Base-by-base conservation (phyloP, 805 yeast genomes). In the Wickerhamomyces bisporus region DNA sequence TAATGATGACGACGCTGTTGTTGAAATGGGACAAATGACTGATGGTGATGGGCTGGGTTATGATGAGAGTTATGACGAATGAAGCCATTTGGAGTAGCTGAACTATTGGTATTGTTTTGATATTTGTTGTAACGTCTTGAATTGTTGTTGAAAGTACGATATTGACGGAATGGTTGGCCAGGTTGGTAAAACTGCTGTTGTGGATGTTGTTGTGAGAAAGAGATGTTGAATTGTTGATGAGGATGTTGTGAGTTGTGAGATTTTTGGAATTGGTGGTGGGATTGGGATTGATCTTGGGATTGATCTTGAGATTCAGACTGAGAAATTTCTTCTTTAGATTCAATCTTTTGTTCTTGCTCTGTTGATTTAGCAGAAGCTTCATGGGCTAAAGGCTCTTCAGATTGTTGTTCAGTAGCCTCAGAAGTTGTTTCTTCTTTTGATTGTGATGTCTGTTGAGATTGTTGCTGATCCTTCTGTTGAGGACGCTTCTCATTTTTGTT, bases 111-210 rank as follows among this genome's bases (percentile, higher is more conserved):
- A 38, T 42, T 38, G 38, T 50, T 42, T 21, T 21, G 24, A 33
- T 20, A 38, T 32, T 48, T 48, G 42, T 43, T 50, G 40, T 42
- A 48, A 40, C 50, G 50, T 37, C 50, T 52, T 19, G 42, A 30
- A 36, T 41, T 45, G 39, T 40, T 41, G 44, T 48, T 48, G 37
- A 45, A 48, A 17, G 45, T 51, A 41, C 56, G 54, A 48, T 38
- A 47, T 28, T 37, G 54, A 39, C 48, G 43, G 49, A 30, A 42
- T 47, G 49, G 51, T 40, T 48, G 50, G 36, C 47, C 54, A 21
- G 41, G 48, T 32, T 35, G 45, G 14, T 41, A 35, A 25, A 30
- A 37, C 17, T 43, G 57, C 15, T 32, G 33, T 5, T 24, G n/a
- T n/a, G n/a, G n/a, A n/a, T n/a, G 21, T 24, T 18, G 32, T 36